Evolutionary conservation across 1,284 basidiomycete genomes (phyloP).

Genomic region (Mycena citricolor): DNA sequence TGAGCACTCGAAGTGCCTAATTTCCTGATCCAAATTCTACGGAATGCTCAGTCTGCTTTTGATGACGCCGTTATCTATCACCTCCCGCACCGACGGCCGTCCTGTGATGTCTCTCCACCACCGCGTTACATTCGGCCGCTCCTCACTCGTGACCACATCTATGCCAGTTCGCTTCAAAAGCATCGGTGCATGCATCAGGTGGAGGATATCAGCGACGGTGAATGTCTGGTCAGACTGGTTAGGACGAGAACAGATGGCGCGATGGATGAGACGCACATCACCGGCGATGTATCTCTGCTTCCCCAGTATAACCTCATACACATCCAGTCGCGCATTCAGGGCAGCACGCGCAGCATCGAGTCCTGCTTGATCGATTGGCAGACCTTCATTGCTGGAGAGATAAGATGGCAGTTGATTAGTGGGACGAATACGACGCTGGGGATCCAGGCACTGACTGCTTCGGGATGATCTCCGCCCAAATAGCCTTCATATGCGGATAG

Average conservation of each 20-base stretch:
- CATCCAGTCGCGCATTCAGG: constrained; percentile 43
- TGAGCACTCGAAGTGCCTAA: too few species aligned
- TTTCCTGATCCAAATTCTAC: too few species aligned
- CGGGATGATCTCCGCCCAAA: constrained; percentile 34
- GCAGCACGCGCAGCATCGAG: constrained; percentile 31
- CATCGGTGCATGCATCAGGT: background rate
- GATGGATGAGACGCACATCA: constrained; percentile 35
- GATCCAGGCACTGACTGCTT: constrained; percentile 22
- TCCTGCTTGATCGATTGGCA: constrained; percentile 31
- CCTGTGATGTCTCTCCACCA: constrained; percentile 15
- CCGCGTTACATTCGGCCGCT: constrained; percentile 35
- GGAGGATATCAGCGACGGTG: constrained; percentile 17
- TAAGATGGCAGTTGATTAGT: constrained; percentile 3
- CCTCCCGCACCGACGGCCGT: constrained; percentile 18
- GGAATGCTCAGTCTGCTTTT: too few species aligned
- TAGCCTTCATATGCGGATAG: constrained; percentile 31
- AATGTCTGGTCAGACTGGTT: background rate
- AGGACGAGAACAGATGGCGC: background rate
- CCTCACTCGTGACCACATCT: constrained; percentile 32
- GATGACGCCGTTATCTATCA: constrained; percentile 37
- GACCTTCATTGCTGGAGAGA: constrained; percentile 12
- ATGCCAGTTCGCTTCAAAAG: constrained; percentile 20
- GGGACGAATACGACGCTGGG: background rate
- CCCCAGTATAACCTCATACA: constrained; percentile 50
- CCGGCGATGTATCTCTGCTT: constrained; percentile 55